Base-by-base conservation (phyloP, 2,329 filamentous ascomycete species). In the Sporothrix protearum region DNA sequence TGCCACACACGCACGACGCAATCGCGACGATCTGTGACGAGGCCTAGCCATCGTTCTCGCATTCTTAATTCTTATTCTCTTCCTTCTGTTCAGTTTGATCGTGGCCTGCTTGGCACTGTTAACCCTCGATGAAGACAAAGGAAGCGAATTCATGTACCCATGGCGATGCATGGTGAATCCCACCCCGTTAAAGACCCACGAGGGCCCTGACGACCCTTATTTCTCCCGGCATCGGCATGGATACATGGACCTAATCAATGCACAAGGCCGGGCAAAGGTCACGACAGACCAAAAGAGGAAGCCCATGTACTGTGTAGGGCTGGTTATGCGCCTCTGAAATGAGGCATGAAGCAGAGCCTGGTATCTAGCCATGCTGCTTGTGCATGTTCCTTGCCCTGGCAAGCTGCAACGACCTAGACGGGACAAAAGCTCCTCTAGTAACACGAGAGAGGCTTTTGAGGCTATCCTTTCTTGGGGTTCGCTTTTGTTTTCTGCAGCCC, bases 11-110 rank as follows among this genome's bases (percentile, higher is more conserved):
- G 12, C 12, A 47, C 42, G 33, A 25, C 57, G 57, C 42, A 42
- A 63, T 63, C 36, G 19, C 33, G 33, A 63, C 19, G n/a, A 63
- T 63, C 57, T 10, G 33, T 63, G 57, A 63, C 57, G 57, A 42
- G 22, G 51, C 53, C 12, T 16, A 12, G 16, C 42, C 42, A 22
- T 53, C 49, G 25, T 53, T 22, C 49, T 28, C 49, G 14, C 10
- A 19, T 47, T 47, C 42, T 47, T 14, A 16, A 19, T 47, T 47
- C 42, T 47, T 14, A 16, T 47, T 47, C 8, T 53, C 9, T 53
- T 53, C 33, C 14, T 53, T 28, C 49, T 25, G 22, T 53, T 53
- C 49, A 2, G 10, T 53, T 25, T 53, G 7, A 9, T 42, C n/a
- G 57, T 7, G 19, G 57, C 19, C 57, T 42, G 33, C 33, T 63